Evolutionary conservation across 2,329 filamentous ascomycete genomes (phyloP), one percentile per base, ranked within the genome.

Genomic region (Colletotrichum sp.): DNA sequence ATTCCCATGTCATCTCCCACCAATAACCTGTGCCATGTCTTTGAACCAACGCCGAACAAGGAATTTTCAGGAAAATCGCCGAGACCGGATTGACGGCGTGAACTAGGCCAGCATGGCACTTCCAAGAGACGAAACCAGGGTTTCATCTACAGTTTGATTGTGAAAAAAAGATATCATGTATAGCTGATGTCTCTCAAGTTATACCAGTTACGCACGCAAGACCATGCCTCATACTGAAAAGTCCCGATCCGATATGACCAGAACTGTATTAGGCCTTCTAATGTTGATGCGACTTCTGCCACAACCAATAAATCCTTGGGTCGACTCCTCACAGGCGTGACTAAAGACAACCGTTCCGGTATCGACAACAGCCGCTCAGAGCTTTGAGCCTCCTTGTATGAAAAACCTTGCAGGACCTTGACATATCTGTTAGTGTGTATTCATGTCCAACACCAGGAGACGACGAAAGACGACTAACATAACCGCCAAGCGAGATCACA

Each of bases 11-110:
- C n/a, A n/a, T n/a, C n/a, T n/a, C n/a, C 10, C 0, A 2, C 43
- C 0, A 13, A 48, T 22, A 0, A 10, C 13, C 43, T n/a, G 1
- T 2, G 22, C 22, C 22, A 2, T 22, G 22, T 22, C 22, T 22
- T 3, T 22, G 22, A 22, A 22, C 22, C 22, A 2, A 22, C 22
- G 22, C 22, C 3, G 22, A 3, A 22, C 22, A 22, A 22, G 22
- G 3, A 22, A 22, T n/a, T n/a, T n/a, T n/a, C n/a, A n/a, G n/a
- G n/a, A n/a, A n/a, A n/a, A n/a, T n/a, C n/a, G n/a, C n/a, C n/a
- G n/a, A n/a, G n/a, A n/a, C n/a, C n/a, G n/a, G n/a, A n/a, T 22
- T 22, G 22, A 22, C 22, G 22, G 22, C 22, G 22, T 22, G 22
- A 3, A 22, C 22, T 22, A 22, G 22, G 22, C 22, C 3, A 22